Base-by-base conservation (phyloP, 371 early-diverging fungal genomes). In the Choanephora cucurbitarum region DNA sequence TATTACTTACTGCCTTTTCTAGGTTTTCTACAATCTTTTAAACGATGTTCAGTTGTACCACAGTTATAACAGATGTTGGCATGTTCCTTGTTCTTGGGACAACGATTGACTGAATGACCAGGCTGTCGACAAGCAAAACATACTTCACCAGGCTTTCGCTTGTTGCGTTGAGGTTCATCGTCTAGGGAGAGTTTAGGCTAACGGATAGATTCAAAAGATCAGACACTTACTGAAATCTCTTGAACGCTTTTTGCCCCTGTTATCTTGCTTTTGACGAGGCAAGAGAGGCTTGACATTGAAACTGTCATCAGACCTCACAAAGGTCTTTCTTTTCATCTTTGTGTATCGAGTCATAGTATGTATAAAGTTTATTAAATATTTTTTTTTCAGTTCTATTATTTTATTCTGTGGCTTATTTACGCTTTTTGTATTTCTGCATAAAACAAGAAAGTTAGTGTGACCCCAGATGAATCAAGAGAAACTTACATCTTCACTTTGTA, bases 71-170 rank as follows among this genome's bases (percentile, higher is more conserved):
- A 96, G 44, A 92, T 82, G 37, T 79, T 73, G 11, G 68, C 77
- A 45, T 61, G 55, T 40, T 63, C 77, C 33, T 75, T 72, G 5
- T 79, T 72, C 33, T 77, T 60, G n/a, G 92, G 90, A 70, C 94
- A 95, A 52, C 85, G 74, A 49, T 82, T 86, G 49, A 93, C 87
- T 24, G 86, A 83, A 65, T 96, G 96, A 18, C 95, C 96, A 17
- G 72, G 77, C 51, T 90, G 69, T 44, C 95, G 80, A 67, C 96
- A 96, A 11, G 81, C 79, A 73, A 93, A 95, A 70, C 96, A 96
- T 1, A 83, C 80, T 87, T 84, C 66, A 7, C 53, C 49, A 0
- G 14, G 53, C 45, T 34, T 51, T 48, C 41, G 49, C 23, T 46
- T 55, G 17, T 55, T 55, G 10, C 34, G 18, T 0, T 34, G 14